phyloP scores from a whole-genome alignment of 2,329 filamentous ascomycete species.

The Pleurostoma richardsiae region DNA sequence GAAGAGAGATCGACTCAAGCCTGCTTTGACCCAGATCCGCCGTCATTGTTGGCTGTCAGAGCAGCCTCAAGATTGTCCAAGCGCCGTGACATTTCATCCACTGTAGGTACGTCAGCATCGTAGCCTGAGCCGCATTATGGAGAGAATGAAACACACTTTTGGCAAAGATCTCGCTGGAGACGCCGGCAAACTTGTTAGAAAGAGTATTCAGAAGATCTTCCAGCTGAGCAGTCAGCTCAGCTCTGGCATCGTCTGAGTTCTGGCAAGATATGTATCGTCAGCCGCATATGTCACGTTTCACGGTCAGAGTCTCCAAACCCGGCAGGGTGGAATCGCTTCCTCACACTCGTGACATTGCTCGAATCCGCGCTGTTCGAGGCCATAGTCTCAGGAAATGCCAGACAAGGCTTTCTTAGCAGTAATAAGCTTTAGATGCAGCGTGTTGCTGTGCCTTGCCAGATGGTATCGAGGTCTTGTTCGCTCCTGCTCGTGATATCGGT shows the following conservation, averaged over 20 bases:
- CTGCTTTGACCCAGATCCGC: constrained; percentile 29
- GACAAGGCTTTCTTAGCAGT: no score
- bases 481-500: no score
- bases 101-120: constrained; percentile 34
- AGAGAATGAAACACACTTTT: constrained; percentile 59
- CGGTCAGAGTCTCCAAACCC: background rate
- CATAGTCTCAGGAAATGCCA: background rate
- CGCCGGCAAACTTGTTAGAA: constrained; percentile 76
- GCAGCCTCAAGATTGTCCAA: constrained; percentile 78
- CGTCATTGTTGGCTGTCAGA: constrained; percentile 53
- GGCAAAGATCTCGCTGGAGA: constrained; percentile 81
- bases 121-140: no score
- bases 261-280: constrained; percentile 12
- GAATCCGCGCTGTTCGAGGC: constrained; percentile 7
- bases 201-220: constrained; percentile 83
- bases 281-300: no score
- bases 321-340: background rate
- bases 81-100: constrained; percentile 90
- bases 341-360: constrained; percentile 7
- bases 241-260: constrained; percentile 41
- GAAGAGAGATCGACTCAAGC: constrained; percentile 10
- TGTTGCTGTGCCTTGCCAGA: no score
- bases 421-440: no score
- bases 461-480: no score
- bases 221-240: constrained; percentile 71